Evolutionary conservation across 495 filamentous ascomycete genomes (phyloP).

Genomic region (Aspergillus cavernicola): DNA sequence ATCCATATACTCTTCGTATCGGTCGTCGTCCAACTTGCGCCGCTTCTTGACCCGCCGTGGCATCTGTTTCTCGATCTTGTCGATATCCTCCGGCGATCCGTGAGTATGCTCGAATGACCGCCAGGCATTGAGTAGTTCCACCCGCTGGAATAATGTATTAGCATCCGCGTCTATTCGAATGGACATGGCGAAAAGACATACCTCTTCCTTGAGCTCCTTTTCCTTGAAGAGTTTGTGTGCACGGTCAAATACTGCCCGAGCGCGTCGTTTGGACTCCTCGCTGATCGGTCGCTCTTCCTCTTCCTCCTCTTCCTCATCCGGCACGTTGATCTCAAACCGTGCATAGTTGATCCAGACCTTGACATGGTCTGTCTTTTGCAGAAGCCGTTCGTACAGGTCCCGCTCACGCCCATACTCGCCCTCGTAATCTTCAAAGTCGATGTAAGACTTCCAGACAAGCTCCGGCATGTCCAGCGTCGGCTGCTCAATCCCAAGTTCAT

Average conservation of each 20-base stretch:
- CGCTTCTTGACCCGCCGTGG: slow-evolving; percentile 91
- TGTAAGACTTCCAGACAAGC: slow-evolving; percentile 93
- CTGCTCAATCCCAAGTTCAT: slow-evolving; percentile 84
- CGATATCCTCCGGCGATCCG: slow-evolving; percentile 71
- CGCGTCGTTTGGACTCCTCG: slow-evolving; percentile 76
- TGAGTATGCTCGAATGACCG: slow-evolving; percentile 83
- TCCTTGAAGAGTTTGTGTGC: slow-evolving; percentile 89
- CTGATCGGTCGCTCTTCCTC: slow-evolving; percentile 67
- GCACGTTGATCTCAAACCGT: slow-evolving; percentile 89
- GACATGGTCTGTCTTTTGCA: slow-evolving; percentile 92
- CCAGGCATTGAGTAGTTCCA: slow-evolving; percentile 87
- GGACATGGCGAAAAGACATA: slow-evolving; percentile 26
- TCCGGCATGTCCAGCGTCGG: slow-evolving; percentile 94
- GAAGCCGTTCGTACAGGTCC: slow-evolving; percentile 82
- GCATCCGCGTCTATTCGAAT: background rate
- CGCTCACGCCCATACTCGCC: slow-evolving; percentile 81
- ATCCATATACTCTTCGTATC: slow-evolving; percentile 96
- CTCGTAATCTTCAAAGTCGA: slow-evolving; percentile 95
- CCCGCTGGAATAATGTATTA: slow-evolving; percentile 55
- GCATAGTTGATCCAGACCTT: slow-evolving; percentile 99
- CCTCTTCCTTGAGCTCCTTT: slow-evolving; percentile 88
- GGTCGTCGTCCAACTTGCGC: slow-evolving; percentile 89
- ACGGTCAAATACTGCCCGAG: slow-evolving; percentile 79
- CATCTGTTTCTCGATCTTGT: slow-evolving; percentile 88
- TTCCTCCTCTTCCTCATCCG: slow-evolving; percentile 63